Evolutionary conservation across 495 filamentous ascomycete genomes (phyloP), one percentile per base, ranked within the genome.

Genomic region (Aspergillus biplanus): DNA sequence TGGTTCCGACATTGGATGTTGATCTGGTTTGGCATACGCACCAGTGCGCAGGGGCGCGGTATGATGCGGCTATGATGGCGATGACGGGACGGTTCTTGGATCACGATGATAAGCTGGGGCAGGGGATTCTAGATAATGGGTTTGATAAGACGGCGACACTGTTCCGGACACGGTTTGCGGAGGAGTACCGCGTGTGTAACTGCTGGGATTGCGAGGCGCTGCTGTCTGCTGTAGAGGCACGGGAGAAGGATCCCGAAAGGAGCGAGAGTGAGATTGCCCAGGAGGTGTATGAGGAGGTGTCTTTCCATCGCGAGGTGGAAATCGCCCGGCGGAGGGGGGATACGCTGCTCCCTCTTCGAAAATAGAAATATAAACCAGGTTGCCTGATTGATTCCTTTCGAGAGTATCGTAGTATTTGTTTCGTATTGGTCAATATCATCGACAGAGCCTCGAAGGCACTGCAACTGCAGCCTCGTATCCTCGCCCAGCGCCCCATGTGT

Each of bases 11-110:
- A 0, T 50, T 73, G 6, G 70, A 73, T 54, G 63, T 73, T 35
- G 68, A 73, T 56, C 46, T 73, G 7, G 61, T 64, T 12, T 71
- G 70, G 70, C 70, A 73, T 67, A 87, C 85, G 0, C 85, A 87
- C 67, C 80, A 88, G 74, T 67, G 67, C 34, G 56, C 49, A 33
- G 47, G 66, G 18, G 52, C n/a, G 16, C 18, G 13, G 16, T 72
- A 72, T 56, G 21, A 64, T 27, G 52, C 35, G 5, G 6, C 53
- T 1, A 64, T 63, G 59, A 16, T 61, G 7, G 56, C 58, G 18
- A 9, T 13, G 2, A 58, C 63, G 1, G 68, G 65, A 7, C 52
- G 63, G 0, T 66, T 71, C 33, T 53, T 72, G 2, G 58, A 70
- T 46, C 70, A 72, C 46, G 63, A 70, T 55, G 70, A 50, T 18